These are phyloP conservation scores for Phyllosticta citribraziliensis DNA, from an alignment of 2,329 filamentous ascomycete genomes.

Conservation along the genomic window DNA sequence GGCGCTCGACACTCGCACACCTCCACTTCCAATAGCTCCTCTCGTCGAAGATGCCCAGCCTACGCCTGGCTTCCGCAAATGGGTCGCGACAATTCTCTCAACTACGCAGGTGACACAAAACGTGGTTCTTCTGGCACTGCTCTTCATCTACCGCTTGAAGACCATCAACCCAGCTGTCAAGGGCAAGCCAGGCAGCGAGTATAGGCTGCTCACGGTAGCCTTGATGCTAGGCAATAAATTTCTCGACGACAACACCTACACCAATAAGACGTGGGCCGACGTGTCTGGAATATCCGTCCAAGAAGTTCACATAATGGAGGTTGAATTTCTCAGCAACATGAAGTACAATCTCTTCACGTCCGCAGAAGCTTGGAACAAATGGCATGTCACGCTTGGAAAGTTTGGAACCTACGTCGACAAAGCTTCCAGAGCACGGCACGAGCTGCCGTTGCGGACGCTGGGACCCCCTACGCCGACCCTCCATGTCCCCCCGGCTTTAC, in stretches of 20 bases:
- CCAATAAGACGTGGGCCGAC: slow-evolving; percentile 98
- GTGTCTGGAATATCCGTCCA: slow-evolving; percentile 88
- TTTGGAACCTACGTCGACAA: slow-evolving; percentile 77
- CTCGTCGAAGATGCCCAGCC: slow-evolving; percentile 67
- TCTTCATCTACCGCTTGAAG: slow-evolving; percentile 92
- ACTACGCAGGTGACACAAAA: slow-evolving; percentile 97
- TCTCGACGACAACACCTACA: slow-evolving; percentile 97
- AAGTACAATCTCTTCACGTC: slow-evolving; percentile 86
- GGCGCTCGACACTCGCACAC: slow-evolving; percentile 52
- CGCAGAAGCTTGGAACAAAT: slow-evolving; percentile 74
- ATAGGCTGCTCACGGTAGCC: slow-evolving; percentile 82
- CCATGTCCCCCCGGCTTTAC: slow-evolving; percentile 36
- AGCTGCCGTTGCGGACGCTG: slow-evolving; percentile 28
- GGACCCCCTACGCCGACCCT: slow-evolving; percentile 25
- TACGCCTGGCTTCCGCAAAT: slow-evolving; percentile 75
- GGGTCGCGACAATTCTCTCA: slow-evolving; percentile 81
- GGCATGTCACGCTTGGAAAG: slow-evolving; percentile 72
- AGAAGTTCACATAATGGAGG: slow-evolving; percentile 98
- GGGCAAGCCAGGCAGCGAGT: slow-evolving; percentile 88
- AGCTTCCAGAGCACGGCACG: slow-evolving; percentile 43
- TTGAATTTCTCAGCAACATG: slow-evolving; percentile 99
- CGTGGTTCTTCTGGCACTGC: slow-evolving; percentile 76
- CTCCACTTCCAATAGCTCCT: slow-evolving; percentile 36
- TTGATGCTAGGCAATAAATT: slow-evolving; percentile 99
- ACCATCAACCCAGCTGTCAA: slow-evolving; percentile 80